Evolutionary conservation across 2,329 filamentous ascomycete genomes (phyloP).

Genomic region (Microascus cirrosus): DNA sequence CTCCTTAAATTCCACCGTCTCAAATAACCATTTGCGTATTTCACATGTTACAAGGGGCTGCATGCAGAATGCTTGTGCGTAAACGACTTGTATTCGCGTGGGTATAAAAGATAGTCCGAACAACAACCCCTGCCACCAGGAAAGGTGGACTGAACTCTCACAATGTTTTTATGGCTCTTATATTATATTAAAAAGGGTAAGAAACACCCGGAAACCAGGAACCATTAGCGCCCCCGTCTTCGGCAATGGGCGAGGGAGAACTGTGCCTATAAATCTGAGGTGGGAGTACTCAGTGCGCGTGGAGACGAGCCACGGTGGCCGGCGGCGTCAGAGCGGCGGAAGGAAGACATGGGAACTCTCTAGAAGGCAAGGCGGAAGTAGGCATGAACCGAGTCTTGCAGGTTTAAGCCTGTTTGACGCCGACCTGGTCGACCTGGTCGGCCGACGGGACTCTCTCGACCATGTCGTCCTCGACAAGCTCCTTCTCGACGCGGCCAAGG

Average conservation of each 20-base stretch:
- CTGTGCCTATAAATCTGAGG: not conserved
- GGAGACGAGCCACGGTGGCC: not conserved
- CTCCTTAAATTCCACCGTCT: not conserved
- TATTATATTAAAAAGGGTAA: not conserved
- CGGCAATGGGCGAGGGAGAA: not conserved
- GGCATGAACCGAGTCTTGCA: not conserved
- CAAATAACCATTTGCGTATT: not conserved
- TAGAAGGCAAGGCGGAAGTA: not conserved
- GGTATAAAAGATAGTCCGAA: not conserved
- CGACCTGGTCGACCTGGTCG: not conserved
- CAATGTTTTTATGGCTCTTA: not conserved
- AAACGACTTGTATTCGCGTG: not conserved
- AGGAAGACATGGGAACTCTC: not conserved
- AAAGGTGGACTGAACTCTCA: not conserved
- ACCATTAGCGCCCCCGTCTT: not conserved
- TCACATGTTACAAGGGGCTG: not conserved
- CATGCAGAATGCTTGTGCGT: not conserved
- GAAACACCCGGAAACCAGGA: not conserved
- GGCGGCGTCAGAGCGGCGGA: not conserved
- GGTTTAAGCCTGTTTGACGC: not conserved
- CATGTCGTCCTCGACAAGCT: slow-evolving; percentile 23
- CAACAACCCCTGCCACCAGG: not conserved
- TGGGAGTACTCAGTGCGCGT: no score
- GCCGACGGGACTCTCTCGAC: slow-evolving; percentile 12
- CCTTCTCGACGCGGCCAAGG: slow-evolving; percentile 43